Conservation (phyloP, 805 yeast genomes). For the Yamadazyma akitaensis region DNA sequence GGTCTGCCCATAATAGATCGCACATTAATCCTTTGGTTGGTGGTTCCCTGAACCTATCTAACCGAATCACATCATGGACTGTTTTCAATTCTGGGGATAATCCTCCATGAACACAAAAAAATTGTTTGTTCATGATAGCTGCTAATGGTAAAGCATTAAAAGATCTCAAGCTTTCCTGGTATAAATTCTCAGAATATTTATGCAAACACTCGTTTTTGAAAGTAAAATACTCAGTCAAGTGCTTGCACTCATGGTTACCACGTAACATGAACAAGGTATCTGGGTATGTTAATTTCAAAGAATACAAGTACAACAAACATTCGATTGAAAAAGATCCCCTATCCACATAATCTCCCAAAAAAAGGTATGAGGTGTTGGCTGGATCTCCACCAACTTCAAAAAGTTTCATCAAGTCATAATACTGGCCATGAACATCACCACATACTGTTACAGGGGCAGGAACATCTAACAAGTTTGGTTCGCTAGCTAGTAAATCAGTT, state of each 20-base stretch:
- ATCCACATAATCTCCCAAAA: constrained; percentile 93
- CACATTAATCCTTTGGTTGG: constrained; percentile 94
- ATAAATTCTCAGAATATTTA: constrained; percentile 65
- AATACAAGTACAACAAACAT: constrained; percentile 68
- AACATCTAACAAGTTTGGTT: constrained; percentile 76
- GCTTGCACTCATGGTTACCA: constrained; percentile 95
- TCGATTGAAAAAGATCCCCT: constrained; percentile 90
- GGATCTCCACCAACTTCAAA: constrained; percentile 96
- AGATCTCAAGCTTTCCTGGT: constrained; percentile 70
- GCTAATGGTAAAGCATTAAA: constrained; percentile 89
- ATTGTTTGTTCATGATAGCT: constrained; percentile 90
- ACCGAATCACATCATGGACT: constrained; percentile 60
- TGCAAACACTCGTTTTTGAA: constrained; percentile 87
- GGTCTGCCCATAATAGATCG: constrained; percentile 95
- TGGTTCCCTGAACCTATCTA: constrained; percentile 86
- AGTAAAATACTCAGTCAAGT: constrained; percentile 90
- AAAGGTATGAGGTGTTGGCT: constrained; percentile 66
- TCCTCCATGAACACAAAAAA: constrained; percentile 96
- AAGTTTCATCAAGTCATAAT: constrained; percentile 80
- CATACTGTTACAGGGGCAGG: constrained; percentile 95
- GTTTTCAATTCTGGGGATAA: constrained; percentile 78
- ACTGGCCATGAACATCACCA: constrained; percentile 98
- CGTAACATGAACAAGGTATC: constrained; percentile 74
- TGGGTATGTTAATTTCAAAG: constrained; percentile 76
- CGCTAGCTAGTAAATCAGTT: constrained; percentile 56